A percentile compares a stretch with the other conserved stretches of the same genome.
phyloP scores from a whole-genome alignment of 2,329 filamentous ascomycete species.

The Westerdykella sp. region DNA sequence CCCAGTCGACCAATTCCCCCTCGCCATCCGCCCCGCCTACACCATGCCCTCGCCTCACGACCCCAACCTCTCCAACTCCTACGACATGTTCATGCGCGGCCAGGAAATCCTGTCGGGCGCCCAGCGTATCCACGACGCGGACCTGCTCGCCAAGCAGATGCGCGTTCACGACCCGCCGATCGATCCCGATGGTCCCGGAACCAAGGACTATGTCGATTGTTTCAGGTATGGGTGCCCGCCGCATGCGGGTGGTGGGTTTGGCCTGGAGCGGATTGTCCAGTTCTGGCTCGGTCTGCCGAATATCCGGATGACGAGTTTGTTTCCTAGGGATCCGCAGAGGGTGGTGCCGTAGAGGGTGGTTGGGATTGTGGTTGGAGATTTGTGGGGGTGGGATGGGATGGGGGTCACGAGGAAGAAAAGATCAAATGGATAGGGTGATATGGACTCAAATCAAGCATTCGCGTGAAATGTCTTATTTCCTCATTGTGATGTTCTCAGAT shows the following conservation, averaged over 20 bases:
- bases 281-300: constrained; percentile 61
- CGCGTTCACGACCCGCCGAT: constrained; percentile 50
- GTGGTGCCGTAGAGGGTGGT: constrained; percentile 37
- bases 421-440: too few relatives aligned
- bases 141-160: constrained; percentile 54
- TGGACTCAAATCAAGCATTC: too few relatives aligned
- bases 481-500: too few relatives aligned
- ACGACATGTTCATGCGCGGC: constrained; percentile 66
- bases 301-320: constrained; percentile 55
- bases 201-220: constrained; percentile 58
- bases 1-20: constrained; percentile 81
- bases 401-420: too few relatives aligned
- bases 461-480: too few relatives aligned
- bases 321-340: constrained; percentile 58
- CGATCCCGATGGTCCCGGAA: constrained; percentile 53
- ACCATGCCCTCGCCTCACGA: constrained; percentile 60
- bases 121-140: constrained; percentile 59
- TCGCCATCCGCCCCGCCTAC: constrained; percentile 84
- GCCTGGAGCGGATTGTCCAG: constrained; percentile 61
- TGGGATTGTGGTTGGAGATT: not conserved
- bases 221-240: constrained; percentile 60
- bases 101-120: constrained; percentile 64
- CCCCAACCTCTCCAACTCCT: constrained; percentile 52
- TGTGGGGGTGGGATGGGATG: not conserved
- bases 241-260: constrained; percentile 60